Evolutionary conservation across 2,329 filamentous ascomycete species (phyloP), one percentile per base, ranked within the genome.

Genomic region (Cryphonectria nitschkei): DNA sequence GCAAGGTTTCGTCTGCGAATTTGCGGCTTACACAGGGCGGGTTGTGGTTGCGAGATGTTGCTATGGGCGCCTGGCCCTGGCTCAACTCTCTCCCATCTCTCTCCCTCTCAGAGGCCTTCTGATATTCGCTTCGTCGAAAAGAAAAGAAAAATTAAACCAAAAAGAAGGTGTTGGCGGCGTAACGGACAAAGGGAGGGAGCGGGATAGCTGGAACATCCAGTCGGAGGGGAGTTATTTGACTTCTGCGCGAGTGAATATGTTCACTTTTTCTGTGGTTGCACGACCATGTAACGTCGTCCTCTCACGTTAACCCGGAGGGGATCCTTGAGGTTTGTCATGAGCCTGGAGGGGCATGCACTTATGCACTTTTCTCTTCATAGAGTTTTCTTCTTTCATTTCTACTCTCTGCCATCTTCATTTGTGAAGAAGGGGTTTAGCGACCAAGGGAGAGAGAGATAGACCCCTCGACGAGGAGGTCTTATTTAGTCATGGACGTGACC

Each of bases 111-210:
- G 29, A 39, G 14, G 37, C 34, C 34, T 65, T 34, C 19, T 50
- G 46, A 29, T 37, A 64, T 68, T 60, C 58, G 52, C 61, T 34
- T 61, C 32, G 58, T 69, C 22, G 37, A 39, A 62, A 63, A 26
- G 26, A 26, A 26, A 26, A 26, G 26, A 26, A 26, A 46, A 50
- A 50, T 50, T 3, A 6, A 50, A 50, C 9, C 22, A 50, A 50
- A 9, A 50, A n/a, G 46, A 43, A 26, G 69, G 71, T 68, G 69
- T 71, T 73, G 43, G 69, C 34, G 71, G 71, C 71, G 71, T 69
- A 70, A 67, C 29, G 67, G 71, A 68, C 60, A 41, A 54, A 56
- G 65, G 46, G 69, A 43, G 61, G 69, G 66, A 41, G 39, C 7
- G 54, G 68, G 65, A 70, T 65, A 65, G 65, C 65, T 62, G 68